phyloP scores from a whole-genome alignment of 148 eudicot genomes.

The Rhododendron henanense region DNA sequence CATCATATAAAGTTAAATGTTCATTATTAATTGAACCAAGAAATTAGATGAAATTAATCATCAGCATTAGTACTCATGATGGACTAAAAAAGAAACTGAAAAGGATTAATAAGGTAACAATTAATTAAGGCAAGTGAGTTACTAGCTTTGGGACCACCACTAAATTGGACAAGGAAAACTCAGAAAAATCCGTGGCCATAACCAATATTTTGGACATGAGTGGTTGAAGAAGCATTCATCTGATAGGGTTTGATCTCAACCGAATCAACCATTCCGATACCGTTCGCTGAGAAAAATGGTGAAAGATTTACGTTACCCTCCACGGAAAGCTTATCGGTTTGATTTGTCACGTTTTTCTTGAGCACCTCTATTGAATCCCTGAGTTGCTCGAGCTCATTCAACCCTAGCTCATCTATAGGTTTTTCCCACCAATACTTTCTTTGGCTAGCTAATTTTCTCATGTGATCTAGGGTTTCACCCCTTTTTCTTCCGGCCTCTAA shows the following conservation, averaged over 20 bases:
- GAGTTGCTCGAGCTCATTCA: slow-evolving; percentile 37
- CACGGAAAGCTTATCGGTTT: slow-evolving; percentile 21
- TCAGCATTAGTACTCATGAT: not conserved
- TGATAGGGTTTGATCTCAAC: slow-evolving; percentile 28
- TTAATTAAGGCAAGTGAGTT: slow-evolving; percentile 22
- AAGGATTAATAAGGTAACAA: not conserved
- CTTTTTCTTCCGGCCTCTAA: slow-evolving; percentile 32
- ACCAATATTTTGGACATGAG: slow-evolving; percentile 10
- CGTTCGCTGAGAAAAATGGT: not conserved
- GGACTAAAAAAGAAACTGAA: not conserved
- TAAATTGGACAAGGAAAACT: not conserved
- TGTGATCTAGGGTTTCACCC: slow-evolving; percentile 30
- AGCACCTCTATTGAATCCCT: slow-evolving; percentile 51
- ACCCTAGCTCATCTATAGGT: slow-evolving; percentile 38
- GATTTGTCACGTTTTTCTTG: slow-evolving; percentile 35
- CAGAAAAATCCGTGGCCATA: slow-evolving; percentile 20
- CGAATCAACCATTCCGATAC: not conserved
- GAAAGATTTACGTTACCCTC: slow-evolving; percentile 6
- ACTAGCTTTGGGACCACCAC: slow-evolving; percentile 14
- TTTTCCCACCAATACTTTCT: slow-evolving; percentile 54
- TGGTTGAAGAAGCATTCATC: slow-evolving; percentile 19
- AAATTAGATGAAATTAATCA: not conserved
- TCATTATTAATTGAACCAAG: not conserved
- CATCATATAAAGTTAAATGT: not conserved
- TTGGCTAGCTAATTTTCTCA: slow-evolving; percentile 25